Base-by-base conservation (phyloP, 2,329 filamentous ascomycete genomes). In the Clonostachys solani region DNA sequence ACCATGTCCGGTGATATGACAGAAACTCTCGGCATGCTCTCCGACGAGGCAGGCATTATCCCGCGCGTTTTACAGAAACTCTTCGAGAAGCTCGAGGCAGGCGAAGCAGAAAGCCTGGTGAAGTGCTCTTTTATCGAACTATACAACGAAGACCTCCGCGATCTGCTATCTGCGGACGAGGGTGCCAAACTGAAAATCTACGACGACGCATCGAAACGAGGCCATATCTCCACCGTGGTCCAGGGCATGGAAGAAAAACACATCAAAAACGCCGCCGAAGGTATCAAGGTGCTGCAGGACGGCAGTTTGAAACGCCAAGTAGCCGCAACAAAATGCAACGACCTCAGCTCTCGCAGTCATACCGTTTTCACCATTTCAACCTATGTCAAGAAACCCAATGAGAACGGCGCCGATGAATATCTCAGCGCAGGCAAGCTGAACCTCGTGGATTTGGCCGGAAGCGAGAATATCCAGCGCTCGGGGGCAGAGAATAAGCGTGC, bases 241-340 rank as follows among this genome's bases (percentile, higher is more conserved):
- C 94, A 99, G 65, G 94, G 94, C 5, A 95, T 99, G 90, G 95
- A 97, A 65, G 94, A 99, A 67, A 87, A 87, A 7, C 89, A 96
- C 63, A 95, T 99, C 59, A 88, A 89, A 61, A 87, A 76, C 53
- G 92, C 94, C 1, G 77, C 81, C 12, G 87, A 91, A 44, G 94
- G 94, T 50, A 92, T 99, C 66, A 87, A 89, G 67, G 78, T 96
- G 52, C 80, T 99, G 42, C 89, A 94, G 57, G 80, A 86, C 53
- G 95, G 94, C 52, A 96, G 91, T 65, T 78, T 94, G 69, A 95
- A 92, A 67, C 87, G 94, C 44, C 94, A 99, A 67, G 94, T 99
- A n/a, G 95, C 94, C 6, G 91, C 95, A 5, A 99, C 94, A n/a
- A 97, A 97, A 68, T 99, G 94, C 79, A 99, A 99, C 64, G 94